Evolutionary conservation across 257 asterid species (phyloP).

Genomic region (Perilla frutescens): DNA sequence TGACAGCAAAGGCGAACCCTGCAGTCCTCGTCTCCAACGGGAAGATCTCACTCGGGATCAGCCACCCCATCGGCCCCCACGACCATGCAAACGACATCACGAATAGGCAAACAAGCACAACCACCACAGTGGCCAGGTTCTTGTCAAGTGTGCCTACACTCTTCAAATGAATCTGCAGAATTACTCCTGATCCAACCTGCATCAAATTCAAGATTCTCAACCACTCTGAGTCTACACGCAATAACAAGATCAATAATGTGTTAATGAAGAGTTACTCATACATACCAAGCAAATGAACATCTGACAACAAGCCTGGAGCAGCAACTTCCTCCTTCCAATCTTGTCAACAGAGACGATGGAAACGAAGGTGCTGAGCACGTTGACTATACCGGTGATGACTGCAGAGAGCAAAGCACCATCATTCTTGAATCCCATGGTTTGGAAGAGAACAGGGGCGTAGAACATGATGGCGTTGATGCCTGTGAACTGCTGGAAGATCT

Average conservation of each 20-base stretch:
- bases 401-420: conserved; percentile 58
- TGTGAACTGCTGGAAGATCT: conserved; percentile 76
- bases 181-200: conserved; percentile 62
- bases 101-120: conserved; percentile 58
- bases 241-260: too few relatives aligned
- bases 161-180: conserved; percentile 42
- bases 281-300: conserved; percentile 61
- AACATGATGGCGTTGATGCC: conserved; percentile 85
- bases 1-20: conserved; percentile 75
- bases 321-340: conserved; percentile 70
- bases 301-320: conserved; percentile 73
- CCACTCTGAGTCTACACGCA: too few relatives aligned
- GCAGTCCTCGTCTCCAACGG: conserved; percentile 74
- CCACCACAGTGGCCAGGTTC: conserved; percentile 47
- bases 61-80: conserved; percentile 87
- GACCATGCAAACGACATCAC: conserved; percentile 90
- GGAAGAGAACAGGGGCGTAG: conserved; percentile 75
- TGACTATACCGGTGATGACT: conserved; percentile 63
- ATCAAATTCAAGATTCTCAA: background rate
- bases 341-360: conserved; percentile 57
- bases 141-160: conserved; percentile 50
- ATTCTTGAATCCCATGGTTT: conserved; percentile 61
- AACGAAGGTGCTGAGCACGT: conserved; percentile 63
- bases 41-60: conserved; percentile 72
- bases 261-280: background rate